Evolutionary conservation across 306 rosid species (phyloP).

Genomic region (Ormosia emarginata): DNA sequence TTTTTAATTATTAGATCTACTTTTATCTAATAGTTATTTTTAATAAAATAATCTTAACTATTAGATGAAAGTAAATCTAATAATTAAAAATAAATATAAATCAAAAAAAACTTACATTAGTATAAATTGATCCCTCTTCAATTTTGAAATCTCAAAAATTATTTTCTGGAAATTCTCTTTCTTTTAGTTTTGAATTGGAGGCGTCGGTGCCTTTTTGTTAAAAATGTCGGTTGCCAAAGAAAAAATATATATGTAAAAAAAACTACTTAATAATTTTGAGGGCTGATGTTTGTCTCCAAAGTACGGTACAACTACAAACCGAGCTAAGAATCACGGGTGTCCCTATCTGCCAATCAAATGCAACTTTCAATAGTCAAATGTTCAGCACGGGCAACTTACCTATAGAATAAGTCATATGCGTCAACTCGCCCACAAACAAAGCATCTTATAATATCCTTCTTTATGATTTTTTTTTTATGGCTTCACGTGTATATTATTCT

Average conservation of each 20-base stretch:
- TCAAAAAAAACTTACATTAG: too few species aligned
- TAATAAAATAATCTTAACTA: too few species aligned
- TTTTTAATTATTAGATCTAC: too few species aligned
- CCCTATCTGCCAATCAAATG: background rate
- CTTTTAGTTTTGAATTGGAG: background rate
- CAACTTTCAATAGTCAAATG: constrained; percentile 19
- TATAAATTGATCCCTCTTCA: too few species aligned
- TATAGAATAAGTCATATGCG: background rate
- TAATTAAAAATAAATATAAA: too few species aligned
- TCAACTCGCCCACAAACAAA: constrained; percentile 2
- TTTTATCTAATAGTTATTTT: too few species aligned
- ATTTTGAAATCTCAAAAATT: background rate
- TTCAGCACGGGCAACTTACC: background rate
- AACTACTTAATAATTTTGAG: background rate
- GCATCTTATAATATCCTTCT: background rate
- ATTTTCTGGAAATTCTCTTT: background rate
- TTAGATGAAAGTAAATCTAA: too few species aligned
- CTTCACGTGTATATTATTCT: constrained; percentile 17
- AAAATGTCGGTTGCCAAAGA: background rate
- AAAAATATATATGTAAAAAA: background rate
- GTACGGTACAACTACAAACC: background rate
- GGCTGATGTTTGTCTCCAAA: background rate
- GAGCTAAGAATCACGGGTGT: constrained; percentile 32
- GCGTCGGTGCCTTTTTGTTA: background rate
- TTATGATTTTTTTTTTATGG: background rate